Evolutionary conservation across 148 eudicot genomes (phyloP), one percentile per base, ranked within the genome.

Genomic region (Diospyros lotus): DNA sequence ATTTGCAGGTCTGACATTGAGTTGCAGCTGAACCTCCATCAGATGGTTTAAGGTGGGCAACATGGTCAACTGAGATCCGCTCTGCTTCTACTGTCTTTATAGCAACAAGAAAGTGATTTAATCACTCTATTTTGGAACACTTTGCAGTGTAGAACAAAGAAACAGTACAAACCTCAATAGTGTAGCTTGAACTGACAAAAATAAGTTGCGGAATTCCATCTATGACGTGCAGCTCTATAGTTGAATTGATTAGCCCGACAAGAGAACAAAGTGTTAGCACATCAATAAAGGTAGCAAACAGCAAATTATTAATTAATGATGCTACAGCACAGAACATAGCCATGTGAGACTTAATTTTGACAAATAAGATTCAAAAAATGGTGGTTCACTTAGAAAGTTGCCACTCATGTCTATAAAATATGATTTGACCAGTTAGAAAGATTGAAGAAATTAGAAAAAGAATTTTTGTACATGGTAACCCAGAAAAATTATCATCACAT

Each of bases 11-110:
- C 91, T 86, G 80, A 94, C 98, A 81, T 77, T 94, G 98, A 58
- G 97, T 94, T 64, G 93, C 98, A 77, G 98, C 98, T 64, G 97
- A 94, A 74, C 98, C 97, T 74, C 98, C 98, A 76, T 94, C 98
- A 78, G 98, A 86, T 75, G 97, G 98, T 85, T 94, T 94, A 55
- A 94, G 96, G 77, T 90, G 98, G 46, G 98, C 98, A 75, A 94
- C 97, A 85, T 94, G 98, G 77, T 94, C 97, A 68, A 94, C 97
- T 43, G 98, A 94, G 71, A 94, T 94, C 75, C 98, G 79, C 78
- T 94, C 98, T 18, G 98, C 98, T 82, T 94, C 98, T 58, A 94
- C 98, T 17, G 98, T 94, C 98, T 94, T 64, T 64, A 68, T 75
- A 79, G 48, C 77, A 64, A 81, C 53, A 72, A 75, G 64, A 66